A percentile compares a stretch with the other conserved stretches of the same genome.
phyloP scores from a whole-genome alignment of 176 grass and related monocot genomes.

The Olyra latifolia region DNA sequence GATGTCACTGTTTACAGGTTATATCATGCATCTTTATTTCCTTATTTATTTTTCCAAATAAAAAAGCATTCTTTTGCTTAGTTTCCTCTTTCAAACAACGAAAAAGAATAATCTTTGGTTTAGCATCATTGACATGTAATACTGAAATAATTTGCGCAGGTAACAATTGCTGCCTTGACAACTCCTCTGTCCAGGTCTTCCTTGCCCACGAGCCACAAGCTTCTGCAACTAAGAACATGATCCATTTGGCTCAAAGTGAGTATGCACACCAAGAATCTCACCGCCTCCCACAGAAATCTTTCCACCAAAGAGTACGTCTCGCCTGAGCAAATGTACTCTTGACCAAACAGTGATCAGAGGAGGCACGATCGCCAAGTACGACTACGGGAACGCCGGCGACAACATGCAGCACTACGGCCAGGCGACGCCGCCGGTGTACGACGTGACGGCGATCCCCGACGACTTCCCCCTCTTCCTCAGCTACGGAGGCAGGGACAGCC shows the following conservation, averaged over 20 bases:
- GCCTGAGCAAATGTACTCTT: background rate
- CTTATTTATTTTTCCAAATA: background rate
- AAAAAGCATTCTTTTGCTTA: background rate
- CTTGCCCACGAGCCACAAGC: slow-evolving; percentile 59
- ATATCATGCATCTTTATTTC: background rate
- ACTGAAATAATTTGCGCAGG: slow-evolving; percentile 27
- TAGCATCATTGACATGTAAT: background rate
- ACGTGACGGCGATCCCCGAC: slow-evolving; percentile 48
- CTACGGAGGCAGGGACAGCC: slow-evolving; percentile 54
- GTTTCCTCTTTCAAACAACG: background rate
- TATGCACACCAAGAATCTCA: background rate
- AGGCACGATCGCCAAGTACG: slow-evolving; percentile 54
- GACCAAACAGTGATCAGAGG: slow-evolving; percentile 40
- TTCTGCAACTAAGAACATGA: slow-evolving; percentile 56
- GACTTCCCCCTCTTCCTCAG: slow-evolving; percentile 60
- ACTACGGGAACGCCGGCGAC: slow-evolving; percentile 42
- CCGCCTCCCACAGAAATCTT: background rate
- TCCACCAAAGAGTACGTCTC: no score
- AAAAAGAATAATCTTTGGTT: background rate
- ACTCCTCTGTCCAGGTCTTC: slow-evolving; percentile 39
- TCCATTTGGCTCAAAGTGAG: slow-evolving; percentile 64
- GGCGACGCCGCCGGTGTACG: slow-evolving; percentile 40
- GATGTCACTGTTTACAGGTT: slow-evolving; percentile 49
- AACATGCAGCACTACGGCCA: slow-evolving; percentile 57
- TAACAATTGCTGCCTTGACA: slow-evolving; percentile 63